Percentiles rank a stretch among this genome's conserved stretches.
Conservation (phyloP, 371 early-diverging fungal species). For the Nematocida sp. region DNA sequence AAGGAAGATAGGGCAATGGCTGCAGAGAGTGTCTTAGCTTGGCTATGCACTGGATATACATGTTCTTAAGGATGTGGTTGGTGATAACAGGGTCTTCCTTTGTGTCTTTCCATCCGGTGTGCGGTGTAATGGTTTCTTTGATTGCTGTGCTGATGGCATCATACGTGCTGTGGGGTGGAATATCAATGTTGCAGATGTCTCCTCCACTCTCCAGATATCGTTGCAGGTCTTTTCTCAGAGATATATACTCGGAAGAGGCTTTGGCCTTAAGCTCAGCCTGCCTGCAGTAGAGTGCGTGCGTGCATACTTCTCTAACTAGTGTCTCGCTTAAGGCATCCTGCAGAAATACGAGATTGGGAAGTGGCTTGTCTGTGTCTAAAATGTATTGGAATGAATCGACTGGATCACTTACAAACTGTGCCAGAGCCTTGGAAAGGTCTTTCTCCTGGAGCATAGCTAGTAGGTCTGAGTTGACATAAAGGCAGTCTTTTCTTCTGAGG, state of each 20-base stretch:
- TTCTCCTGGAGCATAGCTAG: not conserved
- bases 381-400: not conserved
- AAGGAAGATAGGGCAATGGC: not conserved
- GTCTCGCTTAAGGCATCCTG: not conserved
- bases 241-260: not conserved
- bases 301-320: not conserved
- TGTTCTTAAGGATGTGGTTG: slow-evolving; percentile 2
- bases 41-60: slow-evolving; percentile 21
- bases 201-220: slow-evolving; percentile 35
- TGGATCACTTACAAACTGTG: slow-evolving; percentile 2
- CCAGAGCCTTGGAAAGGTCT: slow-evolving; percentile 13
- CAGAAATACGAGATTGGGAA: slow-evolving; percentile 1
- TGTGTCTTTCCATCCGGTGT: slow-evolving; percentile 1
- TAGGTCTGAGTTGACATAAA: slow-evolving; percentile 6
- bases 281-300: slow-evolving; percentile 1
- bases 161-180: not conserved
- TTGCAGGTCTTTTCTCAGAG: slow-evolving; percentile 23
- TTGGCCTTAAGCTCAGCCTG: not conserved
- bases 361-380: not conserved
- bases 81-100: not conserved
- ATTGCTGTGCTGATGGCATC: not conserved
- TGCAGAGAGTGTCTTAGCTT: not conserved
- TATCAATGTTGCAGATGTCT: not conserved
- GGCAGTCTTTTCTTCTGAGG: not conserved
- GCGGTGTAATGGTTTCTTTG: slow-evolving; percentile 8